phyloP scores from a whole-genome alignment of 1,284 basidiomycete species.

The Gomphus sp. region DNA sequence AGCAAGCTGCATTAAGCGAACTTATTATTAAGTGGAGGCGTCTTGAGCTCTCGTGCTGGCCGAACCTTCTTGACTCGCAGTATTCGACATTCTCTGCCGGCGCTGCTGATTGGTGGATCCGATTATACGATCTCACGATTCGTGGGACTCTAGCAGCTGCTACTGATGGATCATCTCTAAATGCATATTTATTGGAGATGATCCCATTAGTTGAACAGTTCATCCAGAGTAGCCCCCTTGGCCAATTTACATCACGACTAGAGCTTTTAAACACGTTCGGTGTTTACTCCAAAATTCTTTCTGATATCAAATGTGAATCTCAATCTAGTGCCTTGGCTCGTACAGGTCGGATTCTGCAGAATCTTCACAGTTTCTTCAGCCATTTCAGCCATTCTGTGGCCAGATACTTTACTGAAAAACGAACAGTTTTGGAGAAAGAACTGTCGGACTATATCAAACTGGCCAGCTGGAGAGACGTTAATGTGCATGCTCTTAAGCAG shows the following conservation, averaged over 20 bases:
- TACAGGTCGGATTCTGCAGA: constrained; percentile 55
- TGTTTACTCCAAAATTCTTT: constrained; percentile 32
- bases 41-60: constrained; percentile 86
- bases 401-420: constrained; percentile 48
- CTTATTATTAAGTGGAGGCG: constrained; percentile 90
- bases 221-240: constrained; percentile 69
- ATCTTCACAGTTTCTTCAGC: constrained; percentile 58
- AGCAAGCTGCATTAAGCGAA: constrained; percentile 59
- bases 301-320: constrained; percentile 18
- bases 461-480: constrained; percentile 97
- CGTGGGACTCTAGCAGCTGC: constrained; percentile 49
- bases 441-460: constrained; percentile 85
- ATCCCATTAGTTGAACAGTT: constrained; percentile 81
- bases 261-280: constrained; percentile 66
- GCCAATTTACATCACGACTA: constrained; percentile 73
- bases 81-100: constrained; percentile 48
- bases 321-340: constrained; percentile 27
- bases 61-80: constrained; percentile 71
- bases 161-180: constrained; percentile 22
- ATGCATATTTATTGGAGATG: constrained; percentile 58
- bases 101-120: constrained; percentile 87
- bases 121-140: constrained; percentile 76
- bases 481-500: constrained; percentile 88
- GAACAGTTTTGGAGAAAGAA: constrained; percentile 67
- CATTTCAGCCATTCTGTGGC: constrained; percentile 51